These are phyloP conservation scores for Phallus indusiatus DNA, from an alignment of 768 basidiomycete species.

Conservation along the genomic window DNA sequence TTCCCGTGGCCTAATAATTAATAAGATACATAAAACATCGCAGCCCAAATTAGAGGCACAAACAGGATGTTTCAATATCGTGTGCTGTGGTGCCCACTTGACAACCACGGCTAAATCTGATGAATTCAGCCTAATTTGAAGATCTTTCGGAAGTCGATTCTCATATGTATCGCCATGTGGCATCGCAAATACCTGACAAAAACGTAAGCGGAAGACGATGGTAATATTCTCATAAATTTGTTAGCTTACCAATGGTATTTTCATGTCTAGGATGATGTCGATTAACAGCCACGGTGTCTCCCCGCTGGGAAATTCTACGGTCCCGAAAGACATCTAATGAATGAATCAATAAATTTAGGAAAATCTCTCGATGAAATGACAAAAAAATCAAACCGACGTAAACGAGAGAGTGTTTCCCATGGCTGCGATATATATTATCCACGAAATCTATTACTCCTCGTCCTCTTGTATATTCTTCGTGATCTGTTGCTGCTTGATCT, in stretches of 20 bases:
- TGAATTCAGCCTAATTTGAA: slow-evolving; percentile 10
- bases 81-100: slow-evolving; percentile 19
- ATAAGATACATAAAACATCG: background rate
- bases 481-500: background rate
- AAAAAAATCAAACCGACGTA: slow-evolving; percentile 12
- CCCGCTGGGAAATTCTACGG: slow-evolving; percentile 13
- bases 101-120: slow-evolving; percentile 15
- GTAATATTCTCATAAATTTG: background rate
- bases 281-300: slow-evolving; percentile 16
- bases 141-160: slow-evolving; percentile 12
- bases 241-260: slow-evolving; percentile 16
- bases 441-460: slow-evolving; percentile 13
- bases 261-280: slow-evolving; percentile 15
- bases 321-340: slow-evolving; percentile 18
- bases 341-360: background rate
- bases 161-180: slow-evolving; percentile 13
- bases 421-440: slow-evolving; percentile 6
- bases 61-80: slow-evolving; percentile 18
- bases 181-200: slow-evolving; percentile 16
- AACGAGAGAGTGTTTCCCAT: slow-evolving; percentile 14
- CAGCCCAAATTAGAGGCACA: background rate
- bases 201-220: background rate
- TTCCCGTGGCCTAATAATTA: slow-evolving; percentile 14
- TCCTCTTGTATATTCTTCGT: slow-evolving; percentile 9
- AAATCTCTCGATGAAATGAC: background rate